Evolutionary conservation across 169 alveolate species (phyloP).

Genomic region (Plasmodium fragile): DNA sequence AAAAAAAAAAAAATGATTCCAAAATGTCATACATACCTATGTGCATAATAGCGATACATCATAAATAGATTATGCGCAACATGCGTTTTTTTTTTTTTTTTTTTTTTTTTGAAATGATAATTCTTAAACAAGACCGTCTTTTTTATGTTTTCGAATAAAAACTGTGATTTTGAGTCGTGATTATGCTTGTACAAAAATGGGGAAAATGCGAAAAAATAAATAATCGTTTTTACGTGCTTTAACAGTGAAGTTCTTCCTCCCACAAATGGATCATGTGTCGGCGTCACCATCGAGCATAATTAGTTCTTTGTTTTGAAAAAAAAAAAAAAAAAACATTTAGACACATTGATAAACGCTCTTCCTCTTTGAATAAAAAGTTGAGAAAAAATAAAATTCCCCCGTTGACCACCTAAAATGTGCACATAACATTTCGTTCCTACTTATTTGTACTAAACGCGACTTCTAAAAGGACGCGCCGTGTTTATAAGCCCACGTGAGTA

Average conservation of each 20-base stretch:
- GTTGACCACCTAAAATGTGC: not conserved
- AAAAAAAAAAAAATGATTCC: not conserved
- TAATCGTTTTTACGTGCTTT: not conserved
- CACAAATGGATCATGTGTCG: not conserved
- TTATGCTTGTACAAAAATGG: not conserved
- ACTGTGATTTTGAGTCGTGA: not conserved
- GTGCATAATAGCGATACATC: not conserved
- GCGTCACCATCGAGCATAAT: not conserved
- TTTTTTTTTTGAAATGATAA: not conserved
- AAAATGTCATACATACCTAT: not conserved
- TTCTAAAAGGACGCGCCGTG: not conserved
- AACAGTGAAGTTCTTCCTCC: not conserved
- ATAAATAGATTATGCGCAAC: not conserved
- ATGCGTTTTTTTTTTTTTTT: not conserved
- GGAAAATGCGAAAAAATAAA: not conserved
- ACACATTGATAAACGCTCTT: not conserved
- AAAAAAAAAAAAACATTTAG: constrained; percentile 16
- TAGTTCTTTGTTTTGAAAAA: not conserved
- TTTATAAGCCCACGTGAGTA: not conserved
- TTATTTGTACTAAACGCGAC: not conserved
- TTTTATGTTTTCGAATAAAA: not conserved
- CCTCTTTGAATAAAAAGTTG: not conserved
- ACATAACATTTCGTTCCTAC: not conserved
- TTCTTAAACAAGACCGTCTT: not conserved
- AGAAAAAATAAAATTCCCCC: not conserved